A percentile compares a stretch with the other conserved stretches of the same genome.
Conservation (phyloP, 768 basidiomycete species). For the Sporobolomyces pararoseus region DNA sequence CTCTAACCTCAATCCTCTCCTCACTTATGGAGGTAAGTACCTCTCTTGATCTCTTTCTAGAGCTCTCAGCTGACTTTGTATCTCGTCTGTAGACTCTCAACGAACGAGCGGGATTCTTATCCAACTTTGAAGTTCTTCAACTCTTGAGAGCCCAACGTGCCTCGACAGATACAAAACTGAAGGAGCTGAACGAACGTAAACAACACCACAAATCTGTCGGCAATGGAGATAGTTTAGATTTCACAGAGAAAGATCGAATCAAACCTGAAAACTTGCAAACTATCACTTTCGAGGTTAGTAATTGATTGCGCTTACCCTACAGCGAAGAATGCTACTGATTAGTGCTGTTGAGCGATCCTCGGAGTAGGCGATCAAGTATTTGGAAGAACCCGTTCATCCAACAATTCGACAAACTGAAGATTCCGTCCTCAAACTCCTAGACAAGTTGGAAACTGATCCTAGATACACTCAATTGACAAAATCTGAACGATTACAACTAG, state of each 20-base stretch:
- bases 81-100: constrained; percentile 61
- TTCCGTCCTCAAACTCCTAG: constrained; percentile 64
- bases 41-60: too few species aligned
- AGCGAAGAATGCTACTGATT: too few species aligned
- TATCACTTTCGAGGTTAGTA: constrained; percentile 37
- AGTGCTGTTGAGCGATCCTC: not conserved
- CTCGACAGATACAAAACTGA: constrained; percentile 14
- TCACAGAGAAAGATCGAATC: constrained; percentile 30
- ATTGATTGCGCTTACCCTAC: not conserved
- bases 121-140: constrained; percentile 78
- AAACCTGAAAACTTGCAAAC: constrained; percentile 39
- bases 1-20: not conserved
- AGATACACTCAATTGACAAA: constrained; percentile 64
- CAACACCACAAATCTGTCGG: not conserved
- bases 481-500: constrained; percentile 83
- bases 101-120: constrained; percentile 71
- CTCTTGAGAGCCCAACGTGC: constrained; percentile 61
- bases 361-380: constrained; percentile 74
- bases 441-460: constrained; percentile 60
- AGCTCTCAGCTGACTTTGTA: not conserved
- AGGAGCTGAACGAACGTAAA: constrained; percentile 17
- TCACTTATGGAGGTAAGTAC: constrained; percentile 11
- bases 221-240: constrained; percentile 8
- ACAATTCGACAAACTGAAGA: constrained; percentile 63
- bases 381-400: constrained; percentile 70